Base-by-base conservation (phyloP, 1,284 basidiomycete genomes). In the Dichomitus squalens region DNA sequence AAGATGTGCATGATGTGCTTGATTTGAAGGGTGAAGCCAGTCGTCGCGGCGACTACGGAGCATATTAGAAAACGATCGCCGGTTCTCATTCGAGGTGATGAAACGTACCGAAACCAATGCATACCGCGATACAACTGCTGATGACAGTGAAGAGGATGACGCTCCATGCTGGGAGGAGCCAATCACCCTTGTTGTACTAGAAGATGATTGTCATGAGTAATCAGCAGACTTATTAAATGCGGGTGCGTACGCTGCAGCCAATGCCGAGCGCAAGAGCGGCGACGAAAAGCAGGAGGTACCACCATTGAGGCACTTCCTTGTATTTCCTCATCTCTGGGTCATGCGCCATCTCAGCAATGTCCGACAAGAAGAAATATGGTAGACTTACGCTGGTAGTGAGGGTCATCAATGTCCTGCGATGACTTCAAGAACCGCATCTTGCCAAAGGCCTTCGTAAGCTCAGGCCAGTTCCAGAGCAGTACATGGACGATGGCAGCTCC, bases 1-100 rank as follows among this genome's bases (percentile, higher is more conserved):
- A 87, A 74, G 73, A 87, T 82, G 67, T 85, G 82, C 4, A 82
- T 77, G n/a, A 75, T 82, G 52, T 78, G 74, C 66, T 83, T 82
- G 58, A 82, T 79, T 35, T 78, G 73, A 23, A 82, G 71, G 21
- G 63, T 52, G 57, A 81, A 71, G 3, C 85, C 85, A 11, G 82
- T 84, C 38, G 85, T 84, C 2, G 83, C 83, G 18, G 74, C 74
- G 44, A 82, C 76, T 79, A 55, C 6, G 18, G 18, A 16, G 25
- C n/a, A 18, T 1, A 38, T 27, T 23, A 9, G 18, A 1, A 46
- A 9, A 6, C 2, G 27, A 21, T 31, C n/a, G 7, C 11, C 29
- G 20, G 20, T 6, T 6, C 9, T 3, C 2, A n/a, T 23, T n/a
- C 21, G 14, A 8, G 2, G 57, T 25, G 33, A 49, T 31, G 41